Percentiles rank a stretch among this genome's conserved stretches.
Evolutionary conservation across 129 eudicot species (phyloP).

Genomic region (Tagetes erecta): DNA sequence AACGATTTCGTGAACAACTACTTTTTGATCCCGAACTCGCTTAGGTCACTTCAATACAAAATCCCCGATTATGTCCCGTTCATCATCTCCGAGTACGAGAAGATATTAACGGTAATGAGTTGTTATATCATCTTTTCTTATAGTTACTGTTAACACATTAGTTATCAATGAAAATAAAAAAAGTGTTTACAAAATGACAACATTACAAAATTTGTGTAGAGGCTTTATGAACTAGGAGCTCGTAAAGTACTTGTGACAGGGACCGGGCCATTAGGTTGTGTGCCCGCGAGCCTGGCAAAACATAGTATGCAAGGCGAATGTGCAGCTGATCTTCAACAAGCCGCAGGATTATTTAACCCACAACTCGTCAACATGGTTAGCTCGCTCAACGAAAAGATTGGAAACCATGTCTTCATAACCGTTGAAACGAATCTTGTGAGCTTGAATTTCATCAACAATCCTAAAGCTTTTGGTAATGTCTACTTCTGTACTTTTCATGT

Average conservation of each 20-base stretch:
- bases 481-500: neutral
- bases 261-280: constrained; percentile 78
- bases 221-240: constrained; percentile 54
- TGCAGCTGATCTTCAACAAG: constrained; percentile 51
- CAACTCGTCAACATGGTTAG: constrained; percentile 45
- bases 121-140: neutral
- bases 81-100: constrained; percentile 39
- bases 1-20: constrained; percentile 47
- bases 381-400: constrained; percentile 47
- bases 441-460: constrained; percentile 54
- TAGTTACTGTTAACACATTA: neutral
- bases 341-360: constrained; percentile 57
- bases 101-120: constrained; percentile 27
- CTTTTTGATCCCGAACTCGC: constrained; percentile 33
- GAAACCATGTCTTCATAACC: constrained; percentile 48
- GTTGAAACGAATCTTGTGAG: constrained; percentile 49
- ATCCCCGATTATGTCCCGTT: constrained; percentile 33
- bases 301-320: constrained; percentile 62
- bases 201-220: constrained; percentile 37
- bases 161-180: neutral
- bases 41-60: constrained; percentile 32
- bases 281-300: constrained; percentile 64
- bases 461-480: constrained; percentile 52
- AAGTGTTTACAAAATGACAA: neutral
- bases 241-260: constrained; percentile 74